Percentiles rank a stretch among this genome's conserved stretches.
These are phyloP conservation scores for Fusarium sp. DNA, from an alignment of 2,329 filamentous ascomycete species.

Conservation along the genomic window DNA sequence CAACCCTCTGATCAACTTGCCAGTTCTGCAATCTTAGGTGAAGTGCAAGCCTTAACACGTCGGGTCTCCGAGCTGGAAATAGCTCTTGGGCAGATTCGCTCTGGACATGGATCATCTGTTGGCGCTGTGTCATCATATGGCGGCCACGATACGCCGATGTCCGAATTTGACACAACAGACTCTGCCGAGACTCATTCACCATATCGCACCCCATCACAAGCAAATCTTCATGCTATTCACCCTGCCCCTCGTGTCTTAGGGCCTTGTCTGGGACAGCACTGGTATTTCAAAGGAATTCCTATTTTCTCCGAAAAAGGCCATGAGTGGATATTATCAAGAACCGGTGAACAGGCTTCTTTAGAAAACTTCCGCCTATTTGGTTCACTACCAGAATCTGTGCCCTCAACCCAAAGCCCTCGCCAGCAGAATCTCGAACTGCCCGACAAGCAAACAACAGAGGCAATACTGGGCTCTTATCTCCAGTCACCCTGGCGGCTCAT, in stretches of 20 bases:
- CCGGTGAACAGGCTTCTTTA: background rate
- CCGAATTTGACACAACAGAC: too few species aligned
- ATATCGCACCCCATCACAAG: background rate
- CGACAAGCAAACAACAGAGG: background rate
- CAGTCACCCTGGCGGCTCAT: background rate
- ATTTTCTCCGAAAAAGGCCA: background rate
- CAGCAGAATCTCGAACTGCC: background rate
- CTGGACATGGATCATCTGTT: background rate
- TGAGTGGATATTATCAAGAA: slow-evolving; percentile 2
- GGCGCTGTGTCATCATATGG: background rate
- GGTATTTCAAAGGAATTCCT: slow-evolving; percentile 13
- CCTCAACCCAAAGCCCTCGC: rapidly evolving
- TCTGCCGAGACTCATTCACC: background rate
- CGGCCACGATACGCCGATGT: too few species aligned
- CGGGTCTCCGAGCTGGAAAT: background rate
- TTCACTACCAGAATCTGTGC: background rate
- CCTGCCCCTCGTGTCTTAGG: too few species aligned
- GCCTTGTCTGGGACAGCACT: background rate
- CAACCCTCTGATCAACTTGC: rapidly evolving
- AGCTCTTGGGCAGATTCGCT: background rate
- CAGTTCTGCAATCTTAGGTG: background rate
- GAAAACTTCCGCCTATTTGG: background rate
- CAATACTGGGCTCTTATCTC: background rate
- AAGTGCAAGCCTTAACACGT: background rate
- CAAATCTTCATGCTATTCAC: background rate